Conservation (phyloP, 2,329 filamentous ascomycete species). For the Parastagonospora nodorum region DNA sequence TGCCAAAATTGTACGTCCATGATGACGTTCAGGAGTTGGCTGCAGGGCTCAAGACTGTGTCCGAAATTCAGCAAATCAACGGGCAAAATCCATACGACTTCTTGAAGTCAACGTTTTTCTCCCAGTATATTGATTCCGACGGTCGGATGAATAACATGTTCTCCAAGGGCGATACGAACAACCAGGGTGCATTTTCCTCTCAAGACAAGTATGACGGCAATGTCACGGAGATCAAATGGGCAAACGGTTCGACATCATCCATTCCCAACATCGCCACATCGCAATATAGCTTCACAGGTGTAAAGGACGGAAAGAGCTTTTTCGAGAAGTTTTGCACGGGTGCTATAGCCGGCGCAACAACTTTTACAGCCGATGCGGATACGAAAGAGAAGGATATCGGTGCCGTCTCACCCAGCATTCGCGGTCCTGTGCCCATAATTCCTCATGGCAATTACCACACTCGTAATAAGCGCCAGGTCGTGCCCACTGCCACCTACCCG, state of each 20-base stretch:
- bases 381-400: conserved; percentile 9
- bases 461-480: conserved; percentile 24
- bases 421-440: conserved; percentile 24
- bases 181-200: conserved; percentile 18
- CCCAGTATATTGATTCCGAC: conserved; percentile 30
- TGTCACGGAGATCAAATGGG: conserved; percentile 35
- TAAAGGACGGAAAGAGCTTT: conserved; percentile 44
- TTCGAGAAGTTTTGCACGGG: conserved; percentile 43
- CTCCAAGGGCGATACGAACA: conserved; percentile 27
- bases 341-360: conserved; percentile 1
- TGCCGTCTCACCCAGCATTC: conserved; percentile 9
- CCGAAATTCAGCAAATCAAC: conserved; percentile 34
- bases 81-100: conserved; percentile 30
- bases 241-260: conserved; percentile 30
- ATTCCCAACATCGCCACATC: conserved; percentile 25
- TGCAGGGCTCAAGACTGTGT: conserved; percentile 20
- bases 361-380: conserved; percentile 4
- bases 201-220: conserved; percentile 27
- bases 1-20: conserved; percentile 41
- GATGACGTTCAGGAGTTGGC: conserved; percentile 23
- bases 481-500: conserved; percentile 14
- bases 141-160: conserved; percentile 28
- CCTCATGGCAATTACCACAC: conserved; percentile 21
- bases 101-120: conserved; percentile 19
- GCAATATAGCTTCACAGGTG: conserved; percentile 24